These are phyloP conservation scores for Agapanthus africanus DNA, from an alignment of 106 monocot genomes.

Conservation along the genomic window DNA sequence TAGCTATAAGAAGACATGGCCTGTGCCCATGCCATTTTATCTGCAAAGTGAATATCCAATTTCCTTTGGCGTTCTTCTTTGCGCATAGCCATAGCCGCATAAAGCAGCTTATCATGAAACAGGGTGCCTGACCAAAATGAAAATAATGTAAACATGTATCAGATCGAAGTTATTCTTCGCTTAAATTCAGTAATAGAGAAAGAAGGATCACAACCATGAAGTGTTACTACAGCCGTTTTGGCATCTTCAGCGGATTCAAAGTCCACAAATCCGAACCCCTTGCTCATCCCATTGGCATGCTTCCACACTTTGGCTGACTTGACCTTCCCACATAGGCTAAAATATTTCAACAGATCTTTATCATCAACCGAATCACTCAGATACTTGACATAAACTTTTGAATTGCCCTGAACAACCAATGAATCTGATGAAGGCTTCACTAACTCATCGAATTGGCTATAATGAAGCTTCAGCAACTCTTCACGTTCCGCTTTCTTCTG, in stretches of 20 bases:
- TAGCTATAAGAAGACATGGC: neutral
- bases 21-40: neutral
- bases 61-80: slow-evolving; percentile 14
- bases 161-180: neutral
- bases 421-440: neutral
- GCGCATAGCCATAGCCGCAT: slow-evolving; percentile 20
- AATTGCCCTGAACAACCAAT: slow-evolving; percentile 19
- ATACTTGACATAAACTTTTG: slow-evolving; percentile 42
- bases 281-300: slow-evolving; percentile 23
- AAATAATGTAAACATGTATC: neutral
- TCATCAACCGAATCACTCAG: slow-evolving; percentile 29
- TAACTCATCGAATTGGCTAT: neutral
- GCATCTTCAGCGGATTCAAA: slow-evolving; percentile 43
- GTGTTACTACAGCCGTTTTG: slow-evolving; percentile 26
- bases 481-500: slow-evolving; percentile 40
- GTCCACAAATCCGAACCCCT: slow-evolving; percentile 52
- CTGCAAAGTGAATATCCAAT: neutral
- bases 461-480: slow-evolving; percentile 14
- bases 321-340: slow-evolving; percentile 35
- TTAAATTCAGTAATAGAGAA: neutral
- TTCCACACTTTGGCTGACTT: slow-evolving; percentile 23
- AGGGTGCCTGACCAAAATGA: slow-evolving; percentile 11
- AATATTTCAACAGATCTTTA: slow-evolving; percentile 19
- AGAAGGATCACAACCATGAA: slow-evolving; percentile 30
- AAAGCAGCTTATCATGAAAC: slow-evolving; percentile 12